Evolutionary conservation across 345 rosid species (phyloP).

Genomic region (Populus deltoides): DNA sequence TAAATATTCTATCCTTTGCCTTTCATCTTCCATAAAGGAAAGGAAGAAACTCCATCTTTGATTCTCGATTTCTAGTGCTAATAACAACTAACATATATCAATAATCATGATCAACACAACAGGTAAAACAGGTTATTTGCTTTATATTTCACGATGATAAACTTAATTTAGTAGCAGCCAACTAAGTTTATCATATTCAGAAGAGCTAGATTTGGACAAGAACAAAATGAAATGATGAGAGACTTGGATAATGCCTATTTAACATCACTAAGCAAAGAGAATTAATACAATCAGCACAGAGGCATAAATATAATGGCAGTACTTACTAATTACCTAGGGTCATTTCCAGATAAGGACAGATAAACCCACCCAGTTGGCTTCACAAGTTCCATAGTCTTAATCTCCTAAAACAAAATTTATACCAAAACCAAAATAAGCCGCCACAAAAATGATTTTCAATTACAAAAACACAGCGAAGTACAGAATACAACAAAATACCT

Average conservation of each 20-base stretch:
- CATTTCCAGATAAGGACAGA: slow-evolving; percentile 74
- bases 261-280: background rate
- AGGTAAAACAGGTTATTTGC: background rate
- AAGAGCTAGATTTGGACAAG: background rate
- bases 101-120: background rate
- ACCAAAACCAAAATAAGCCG: background rate
- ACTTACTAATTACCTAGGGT: slow-evolving; percentile 66
- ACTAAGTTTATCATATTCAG: background rate
- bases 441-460: too few species aligned
- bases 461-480: background rate
- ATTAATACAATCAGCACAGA: background rate
- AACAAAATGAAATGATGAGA: background rate
- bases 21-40: background rate
- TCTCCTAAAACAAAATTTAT: slow-evolving; percentile 47
- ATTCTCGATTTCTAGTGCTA: background rate
- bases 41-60: background rate
- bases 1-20: background rate
- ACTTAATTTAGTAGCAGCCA: background rate
- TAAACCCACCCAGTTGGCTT: slow-evolving; percentile 87
- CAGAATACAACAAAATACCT: slow-evolving; percentile 39
- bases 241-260: background rate
- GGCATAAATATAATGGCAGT: background rate
- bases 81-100: background rate
- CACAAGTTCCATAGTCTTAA: slow-evolving; percentile 76
- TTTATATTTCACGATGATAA: background rate